These are phyloP conservation scores for Fusarium anthophilum DNA, from an alignment of 2,329 filamentous ascomycete species.

Conservation along the genomic window DNA sequence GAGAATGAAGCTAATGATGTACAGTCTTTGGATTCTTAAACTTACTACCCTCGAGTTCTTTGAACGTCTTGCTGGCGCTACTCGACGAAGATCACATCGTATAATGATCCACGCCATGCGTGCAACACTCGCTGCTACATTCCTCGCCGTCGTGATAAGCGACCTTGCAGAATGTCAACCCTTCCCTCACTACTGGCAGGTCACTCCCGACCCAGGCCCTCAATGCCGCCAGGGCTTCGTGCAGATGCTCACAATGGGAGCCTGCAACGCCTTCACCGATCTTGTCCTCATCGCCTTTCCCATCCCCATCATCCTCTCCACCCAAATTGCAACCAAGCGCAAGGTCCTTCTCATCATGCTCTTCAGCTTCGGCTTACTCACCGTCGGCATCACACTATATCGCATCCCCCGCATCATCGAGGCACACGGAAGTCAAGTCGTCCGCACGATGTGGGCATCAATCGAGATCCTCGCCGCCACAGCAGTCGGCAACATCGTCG, in stretches of 20 bases:
- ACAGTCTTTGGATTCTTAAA: slow-evolving; percentile 88
- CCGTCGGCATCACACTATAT: slow-evolving; percentile 80
- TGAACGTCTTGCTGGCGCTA: slow-evolving; percentile 80
- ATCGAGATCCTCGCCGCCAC: slow-evolving; percentile 88
- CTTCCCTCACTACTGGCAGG: slow-evolving; percentile 77
- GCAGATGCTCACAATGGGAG: slow-evolving; percentile 85
- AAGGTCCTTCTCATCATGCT: slow-evolving; percentile 80
- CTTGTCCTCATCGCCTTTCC: slow-evolving; percentile 85
- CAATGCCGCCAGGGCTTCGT: slow-evolving; percentile 84
- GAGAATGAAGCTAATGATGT: slow-evolving; percentile 12
- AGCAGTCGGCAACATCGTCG: slow-evolving; percentile 83
- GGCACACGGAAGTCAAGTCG: slow-evolving; percentile 76
- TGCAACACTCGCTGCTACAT: slow-evolving; percentile 75
- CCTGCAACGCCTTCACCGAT: slow-evolving; percentile 85
- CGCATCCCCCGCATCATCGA: slow-evolving; percentile 78
- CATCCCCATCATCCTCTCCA: slow-evolving; percentile 84
- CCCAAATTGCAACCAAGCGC: slow-evolving; percentile 76
- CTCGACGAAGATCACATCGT: slow-evolving; percentile 80
- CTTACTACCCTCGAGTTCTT: slow-evolving; percentile 90
- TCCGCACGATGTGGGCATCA: slow-evolving; percentile 85
- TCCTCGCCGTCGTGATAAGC: slow-evolving; percentile 79
- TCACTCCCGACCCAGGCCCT: slow-evolving; percentile 81
- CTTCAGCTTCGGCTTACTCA: slow-evolving; percentile 80
- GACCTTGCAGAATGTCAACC: slow-evolving; percentile 84
- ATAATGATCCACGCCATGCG: slow-evolving; percentile 75